Conservation (phyloP, 148 eudicot species). For the Dysphania ambrosioides region DNA sequence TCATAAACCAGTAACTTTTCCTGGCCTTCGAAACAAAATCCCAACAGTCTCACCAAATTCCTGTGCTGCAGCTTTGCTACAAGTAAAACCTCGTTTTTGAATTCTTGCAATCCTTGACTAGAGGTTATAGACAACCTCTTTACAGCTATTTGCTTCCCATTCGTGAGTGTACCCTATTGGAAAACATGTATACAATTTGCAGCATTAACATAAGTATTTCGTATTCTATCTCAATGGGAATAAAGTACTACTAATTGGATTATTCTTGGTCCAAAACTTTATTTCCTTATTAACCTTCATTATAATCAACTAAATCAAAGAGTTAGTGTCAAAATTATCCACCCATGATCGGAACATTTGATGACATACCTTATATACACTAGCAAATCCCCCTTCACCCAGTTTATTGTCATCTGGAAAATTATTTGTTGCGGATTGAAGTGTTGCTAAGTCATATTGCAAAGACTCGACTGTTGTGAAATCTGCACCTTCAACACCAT, state of each 20-base stretch:
- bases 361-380: constrained; percentile 29
- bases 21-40: constrained; percentile 23
- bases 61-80: constrained; percentile 38
- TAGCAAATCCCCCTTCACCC: constrained; percentile 34
- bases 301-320: too few species aligned
- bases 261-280: too few species aligned
- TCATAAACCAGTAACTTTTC: constrained; percentile 34
- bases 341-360: too few species aligned
- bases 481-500: constrained; percentile 8
- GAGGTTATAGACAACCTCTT: constrained; percentile 20
- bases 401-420: constrained; percentile 24
- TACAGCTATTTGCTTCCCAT: constrained; percentile 28
- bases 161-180: constrained; percentile 14
- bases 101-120: constrained; percentile 24
- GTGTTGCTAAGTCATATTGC: constrained; percentile 24
- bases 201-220: background rate
- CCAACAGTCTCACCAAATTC: constrained; percentile 27
- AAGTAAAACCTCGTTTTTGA: constrained; percentile 29
- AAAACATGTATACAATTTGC: background rate
- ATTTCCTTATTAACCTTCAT: too few species aligned
- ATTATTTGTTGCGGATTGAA: constrained; percentile 21
- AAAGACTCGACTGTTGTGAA: constrained; percentile 16
- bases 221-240: too few species aligned
- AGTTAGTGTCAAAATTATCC: too few species aligned
- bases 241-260: too few species aligned